These are phyloP conservation scores for Neurospora hispaniola DNA, from an alignment of 495 filamentous ascomycete genomes.

Conservation along the genomic window DNA sequence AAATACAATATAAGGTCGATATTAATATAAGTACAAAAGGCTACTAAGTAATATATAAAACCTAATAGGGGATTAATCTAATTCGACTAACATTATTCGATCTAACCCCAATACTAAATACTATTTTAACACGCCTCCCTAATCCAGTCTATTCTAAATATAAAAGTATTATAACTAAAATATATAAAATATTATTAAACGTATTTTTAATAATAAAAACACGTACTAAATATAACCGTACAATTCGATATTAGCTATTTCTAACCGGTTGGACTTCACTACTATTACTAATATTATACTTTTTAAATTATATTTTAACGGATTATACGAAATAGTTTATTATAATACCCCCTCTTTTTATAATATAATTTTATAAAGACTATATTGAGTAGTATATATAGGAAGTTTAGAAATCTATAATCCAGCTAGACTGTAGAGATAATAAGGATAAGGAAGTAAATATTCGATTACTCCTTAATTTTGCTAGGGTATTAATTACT, in stretches of 20 bases:
- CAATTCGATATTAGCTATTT: background rate
- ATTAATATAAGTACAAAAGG: background rate
- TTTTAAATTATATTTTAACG: background rate
- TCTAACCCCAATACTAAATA: background rate
- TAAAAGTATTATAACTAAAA: background rate
- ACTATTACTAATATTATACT: background rate
- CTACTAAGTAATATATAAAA: background rate
- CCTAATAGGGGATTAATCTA: background rate
- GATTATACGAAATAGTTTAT: background rate
- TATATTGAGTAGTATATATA: background rate
- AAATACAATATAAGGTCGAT: background rate
- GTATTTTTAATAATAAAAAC: background rate
- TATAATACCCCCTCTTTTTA: background rate
- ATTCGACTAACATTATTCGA: background rate
- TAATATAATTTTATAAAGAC: background rate
- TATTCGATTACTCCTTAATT: no score
- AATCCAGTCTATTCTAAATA: background rate
- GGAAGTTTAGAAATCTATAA: no score
- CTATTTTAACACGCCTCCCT: background rate
- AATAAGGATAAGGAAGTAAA: no score
- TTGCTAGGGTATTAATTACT: no score
- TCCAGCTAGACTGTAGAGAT: no score
- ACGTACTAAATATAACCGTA: background rate
- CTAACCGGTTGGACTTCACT: background rate
- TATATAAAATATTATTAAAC: background rate